These are phyloP conservation scores for Glaciozyma antarctica DNA, from an alignment of 768 basidiomycete species.

Conservation along the genomic window DNA sequence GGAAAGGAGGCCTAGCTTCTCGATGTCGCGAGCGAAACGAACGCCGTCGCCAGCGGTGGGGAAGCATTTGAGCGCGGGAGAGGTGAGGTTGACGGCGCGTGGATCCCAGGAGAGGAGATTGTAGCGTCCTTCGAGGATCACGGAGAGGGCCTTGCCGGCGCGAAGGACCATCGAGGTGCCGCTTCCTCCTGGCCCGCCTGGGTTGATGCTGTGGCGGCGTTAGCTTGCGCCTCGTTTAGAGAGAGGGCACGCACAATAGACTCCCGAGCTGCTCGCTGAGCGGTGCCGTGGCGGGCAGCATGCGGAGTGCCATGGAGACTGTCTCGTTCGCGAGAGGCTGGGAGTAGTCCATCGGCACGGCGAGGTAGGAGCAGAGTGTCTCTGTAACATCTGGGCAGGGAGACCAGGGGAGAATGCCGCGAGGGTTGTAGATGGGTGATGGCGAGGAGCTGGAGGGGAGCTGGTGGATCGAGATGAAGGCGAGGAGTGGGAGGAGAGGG, in stretches of 20 bases:
- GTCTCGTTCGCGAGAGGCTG: constrained; percentile 18
- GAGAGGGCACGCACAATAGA: constrained; percentile 4
- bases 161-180: constrained; percentile 19
- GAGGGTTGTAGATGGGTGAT: no score
- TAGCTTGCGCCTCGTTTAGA: no score
- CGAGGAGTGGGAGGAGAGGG: no score
- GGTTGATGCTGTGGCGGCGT: constrained; percentile 16
- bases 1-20: constrained; percentile 12
- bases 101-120: constrained; percentile 33
- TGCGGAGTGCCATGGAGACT: constrained; percentile 25
- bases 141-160: constrained; percentile 4
- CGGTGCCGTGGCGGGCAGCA: constrained; percentile 23
- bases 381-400: constrained; percentile 21
- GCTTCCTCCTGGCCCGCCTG: constrained; percentile 30
- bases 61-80: constrained; percentile 28
- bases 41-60: constrained; percentile 16
- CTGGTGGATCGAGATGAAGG: no score
- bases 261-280: constrained; percentile 19
- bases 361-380: constrained; percentile 19
- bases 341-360: constrained; percentile 27
- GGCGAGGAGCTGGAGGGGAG: no score
- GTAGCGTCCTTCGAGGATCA: constrained; percentile 27
- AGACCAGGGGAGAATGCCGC: constrained; percentile 12
- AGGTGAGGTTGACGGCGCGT: constrained; percentile 30
- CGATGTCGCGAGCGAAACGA: constrained; percentile 16